phyloP scores from a whole-genome alignment of 306 rosid genomes.

The Canavalia gladiata region DNA sequence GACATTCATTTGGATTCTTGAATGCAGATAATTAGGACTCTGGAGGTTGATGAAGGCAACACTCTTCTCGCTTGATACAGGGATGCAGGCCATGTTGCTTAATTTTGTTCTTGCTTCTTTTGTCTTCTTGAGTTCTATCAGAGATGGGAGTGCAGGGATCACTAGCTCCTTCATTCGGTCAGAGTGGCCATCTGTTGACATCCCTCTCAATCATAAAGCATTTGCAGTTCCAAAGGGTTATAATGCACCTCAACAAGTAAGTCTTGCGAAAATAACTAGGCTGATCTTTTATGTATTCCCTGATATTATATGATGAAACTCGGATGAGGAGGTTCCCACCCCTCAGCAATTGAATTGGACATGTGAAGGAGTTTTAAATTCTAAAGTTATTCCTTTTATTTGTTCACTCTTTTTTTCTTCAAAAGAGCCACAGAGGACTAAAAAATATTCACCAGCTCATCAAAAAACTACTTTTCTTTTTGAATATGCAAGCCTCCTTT shows the following conservation, averaged over 20 bases:
- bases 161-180: constrained; percentile 84
- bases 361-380: constrained; percentile 20
- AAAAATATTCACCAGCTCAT: constrained; percentile 23
- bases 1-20: constrained; percentile 36
- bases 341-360: constrained; percentile 18
- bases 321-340: neutral
- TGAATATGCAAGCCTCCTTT: constrained; percentile 21
- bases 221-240: constrained; percentile 77
- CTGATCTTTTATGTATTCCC: neutral
- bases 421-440: neutral
- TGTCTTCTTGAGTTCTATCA: constrained; percentile 56
- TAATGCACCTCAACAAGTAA: constrained; percentile 95
- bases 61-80: constrained; percentile 43
- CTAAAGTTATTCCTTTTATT: constrained; percentile 20
- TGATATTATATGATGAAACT: constrained; percentile 6
- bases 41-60: constrained; percentile 43
- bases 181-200: constrained; percentile 78
- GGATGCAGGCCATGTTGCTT: constrained; percentile 57
- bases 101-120: constrained; percentile 57
- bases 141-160: constrained; percentile 69
- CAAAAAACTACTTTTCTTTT: constrained; percentile 4
- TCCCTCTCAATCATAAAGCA: constrained; percentile 72
- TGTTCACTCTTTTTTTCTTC: neutral
- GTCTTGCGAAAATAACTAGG: constrained; percentile 11
- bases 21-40: constrained; percentile 52